Evolutionary conservation across 192 early-diverging fungal species (phyloP), one percentile per base, ranked within the genome.

Genomic region (Umbelopsis ramanniana): DNA sequence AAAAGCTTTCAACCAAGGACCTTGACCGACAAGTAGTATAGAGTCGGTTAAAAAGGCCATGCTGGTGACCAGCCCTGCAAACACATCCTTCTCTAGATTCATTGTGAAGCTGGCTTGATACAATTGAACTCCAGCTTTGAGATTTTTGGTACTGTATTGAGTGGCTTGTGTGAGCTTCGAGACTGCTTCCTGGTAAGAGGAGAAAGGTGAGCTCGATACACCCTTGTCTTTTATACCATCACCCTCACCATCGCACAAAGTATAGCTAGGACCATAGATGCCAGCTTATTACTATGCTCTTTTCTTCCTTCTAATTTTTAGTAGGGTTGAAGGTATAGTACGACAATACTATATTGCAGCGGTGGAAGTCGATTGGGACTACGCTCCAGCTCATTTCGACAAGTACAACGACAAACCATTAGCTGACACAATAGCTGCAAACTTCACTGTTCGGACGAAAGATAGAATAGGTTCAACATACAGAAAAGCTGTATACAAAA

Each of bases 1-100:
- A 40, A 76, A 83, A 9, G 76, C 78, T 69, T 89, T 89, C 9
- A 89, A 54, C 38, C 77, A 89, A 19, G 87, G 87, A 8, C 87
- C 87, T 60, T 87, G 84, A 7, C 87, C 85, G 12, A 79, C 80
- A 24, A 89, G 55, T 8, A 89, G 66, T 35, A 87, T 84, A 10
- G 69, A 63, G 22, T 83, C 76, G 33, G 76, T 81, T 47, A 83
- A 82, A 69, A 84, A 89, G 21, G 55, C 67, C 55, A 89, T 46
- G 38, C 81, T 81, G 3, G 84, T 89, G 15, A 89, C 85, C 6
- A 77, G 46, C 17, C 79, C 79, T 23, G 75, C 79, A 75, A 75
- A 81, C 6, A 69, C 26, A 66, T 77, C 76, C 48, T 81, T 81
- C 53, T 71, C 53, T 21, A 81, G 29, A 19, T 63, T 63, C 57